phyloP scores from a whole-genome alignment of 2,329 filamentous ascomycete species.

The Fusarium austroafricanum region DNA sequence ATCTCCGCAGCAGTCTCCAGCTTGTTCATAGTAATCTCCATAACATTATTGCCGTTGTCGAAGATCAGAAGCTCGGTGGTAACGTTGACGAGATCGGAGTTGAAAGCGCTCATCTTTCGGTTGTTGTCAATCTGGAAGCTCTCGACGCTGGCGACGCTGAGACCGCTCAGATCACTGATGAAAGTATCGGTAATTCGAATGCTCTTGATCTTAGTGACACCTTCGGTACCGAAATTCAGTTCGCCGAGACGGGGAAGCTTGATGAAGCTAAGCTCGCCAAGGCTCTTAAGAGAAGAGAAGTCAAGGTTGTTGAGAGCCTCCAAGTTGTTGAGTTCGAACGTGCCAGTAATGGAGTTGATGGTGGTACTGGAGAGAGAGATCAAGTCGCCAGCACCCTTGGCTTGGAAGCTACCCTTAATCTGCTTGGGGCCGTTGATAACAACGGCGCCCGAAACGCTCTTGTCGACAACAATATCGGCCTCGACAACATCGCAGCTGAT shows the following conservation, averaged over 20 bases:
- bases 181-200: slow-evolving; percentile 88
- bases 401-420: slow-evolving; percentile 68
- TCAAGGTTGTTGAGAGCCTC: slow-evolving; percentile 75
- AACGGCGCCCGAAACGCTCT: slow-evolving; percentile 66
- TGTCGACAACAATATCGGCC: slow-evolving; percentile 75
- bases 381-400: slow-evolving; percentile 70
- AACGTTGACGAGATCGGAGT: slow-evolving; percentile 82
- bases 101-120: slow-evolving; percentile 78
- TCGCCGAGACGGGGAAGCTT: slow-evolving; percentile 72
- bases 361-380: slow-evolving; percentile 70
- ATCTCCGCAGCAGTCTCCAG: slow-evolving; percentile 68
- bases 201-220: slow-evolving; percentile 73
- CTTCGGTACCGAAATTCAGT: slow-evolving; percentile 61
- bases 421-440: slow-evolving; percentile 69
- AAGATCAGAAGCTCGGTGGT: slow-evolving; percentile 77
- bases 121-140: slow-evolving; percentile 92
- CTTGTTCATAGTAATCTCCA: slow-evolving; percentile 80
- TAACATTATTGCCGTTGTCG: slow-evolving; percentile 77
- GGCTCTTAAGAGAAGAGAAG: slow-evolving; percentile 72
- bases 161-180: slow-evolving; percentile 80
- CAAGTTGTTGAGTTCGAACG: slow-evolving; percentile 76
- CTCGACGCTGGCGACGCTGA: slow-evolving; percentile 80
- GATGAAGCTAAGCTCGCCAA: slow-evolving; percentile 76
- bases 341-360: slow-evolving; percentile 73
- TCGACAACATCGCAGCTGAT: slow-evolving; percentile 77